Conservation (phyloP, 1,139 yeast species). For the Debaryomycetaceae sp. region DNA sequence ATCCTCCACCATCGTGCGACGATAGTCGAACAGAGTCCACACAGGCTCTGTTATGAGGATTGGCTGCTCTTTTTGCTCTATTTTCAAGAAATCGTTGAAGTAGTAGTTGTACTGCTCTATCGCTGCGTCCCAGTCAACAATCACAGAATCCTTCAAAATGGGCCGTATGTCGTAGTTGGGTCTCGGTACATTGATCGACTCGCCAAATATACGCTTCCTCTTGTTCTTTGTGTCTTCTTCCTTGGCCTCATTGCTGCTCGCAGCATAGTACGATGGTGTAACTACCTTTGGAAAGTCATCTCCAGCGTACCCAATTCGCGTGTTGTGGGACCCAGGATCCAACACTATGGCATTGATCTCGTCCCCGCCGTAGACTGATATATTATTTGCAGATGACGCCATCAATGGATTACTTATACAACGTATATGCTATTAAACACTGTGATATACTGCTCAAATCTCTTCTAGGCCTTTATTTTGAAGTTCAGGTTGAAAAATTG, state of each 20-base stretch:
- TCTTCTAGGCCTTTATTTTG: neutral
- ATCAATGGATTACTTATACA: slow-evolving; percentile 4
- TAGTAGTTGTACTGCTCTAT: slow-evolving; percentile 62
- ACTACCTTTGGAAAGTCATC: slow-evolving; percentile 84
- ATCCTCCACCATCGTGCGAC: slow-evolving; percentile 70
- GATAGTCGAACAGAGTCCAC: slow-evolving; percentile 73
- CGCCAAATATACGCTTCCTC: slow-evolving; percentile 45
- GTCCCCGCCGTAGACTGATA: slow-evolving; percentile 52
- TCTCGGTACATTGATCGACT: slow-evolving; percentile 54
- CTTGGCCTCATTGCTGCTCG: slow-evolving; percentile 19
- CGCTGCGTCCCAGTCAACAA: slow-evolving; percentile 75
- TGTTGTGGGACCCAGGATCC: slow-evolving; percentile 84
- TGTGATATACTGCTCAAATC: no score
- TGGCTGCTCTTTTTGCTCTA: slow-evolving; percentile 69
- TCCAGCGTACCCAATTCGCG: slow-evolving; percentile 91
- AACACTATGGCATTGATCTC: slow-evolving; percentile 88
- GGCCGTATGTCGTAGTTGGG: slow-evolving; percentile 51
- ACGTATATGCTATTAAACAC: neutral
- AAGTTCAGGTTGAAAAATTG: neutral
- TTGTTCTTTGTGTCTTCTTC: slow-evolving; percentile 14
- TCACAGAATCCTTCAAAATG: slow-evolving; percentile 57
- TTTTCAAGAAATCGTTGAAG: slow-evolving; percentile 43
- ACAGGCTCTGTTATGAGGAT: slow-evolving; percentile 78
- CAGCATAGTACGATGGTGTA: slow-evolving; percentile 59
- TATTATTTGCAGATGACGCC: slow-evolving; percentile 14